Conservation (phyloP, 2,329 filamentous ascomycete genomes). For the Aspergillus versicolor region DNA sequence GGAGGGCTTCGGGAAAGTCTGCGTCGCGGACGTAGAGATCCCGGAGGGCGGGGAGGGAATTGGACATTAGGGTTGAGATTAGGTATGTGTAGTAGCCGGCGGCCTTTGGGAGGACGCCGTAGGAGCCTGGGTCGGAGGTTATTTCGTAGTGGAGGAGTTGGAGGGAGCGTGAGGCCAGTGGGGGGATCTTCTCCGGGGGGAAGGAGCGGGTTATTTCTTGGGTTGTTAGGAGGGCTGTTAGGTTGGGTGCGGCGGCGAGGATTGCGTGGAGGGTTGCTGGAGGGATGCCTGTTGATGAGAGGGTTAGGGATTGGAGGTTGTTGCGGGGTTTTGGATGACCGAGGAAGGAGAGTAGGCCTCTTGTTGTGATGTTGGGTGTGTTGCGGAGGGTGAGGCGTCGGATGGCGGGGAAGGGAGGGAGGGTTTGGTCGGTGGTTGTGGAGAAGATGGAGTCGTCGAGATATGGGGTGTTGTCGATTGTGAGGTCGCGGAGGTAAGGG, state of each 20-base stretch:
- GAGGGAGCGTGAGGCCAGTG: constrained; percentile 68
- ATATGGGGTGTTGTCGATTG: constrained; percentile 66
- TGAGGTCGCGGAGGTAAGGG: constrained; percentile 68
- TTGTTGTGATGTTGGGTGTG: constrained; percentile 68
- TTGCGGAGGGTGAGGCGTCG: constrained; percentile 72
- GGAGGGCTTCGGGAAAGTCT: constrained; percentile 75
- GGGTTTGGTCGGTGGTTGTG: constrained; percentile 50
- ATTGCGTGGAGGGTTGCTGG: constrained; percentile 44
- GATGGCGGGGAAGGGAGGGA: constrained; percentile 73
- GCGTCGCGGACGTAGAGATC: constrained; percentile 84
- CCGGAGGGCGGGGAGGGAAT: constrained; percentile 69
- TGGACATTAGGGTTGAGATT: constrained; percentile 74
- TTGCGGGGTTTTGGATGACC: constrained; percentile 59
- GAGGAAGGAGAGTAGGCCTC: constrained; percentile 70
- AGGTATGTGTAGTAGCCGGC: constrained; percentile 80
- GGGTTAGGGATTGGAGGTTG: constrained; percentile 65
- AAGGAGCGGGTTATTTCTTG: constrained; percentile 59
- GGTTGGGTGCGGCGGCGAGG: constrained; percentile 40
- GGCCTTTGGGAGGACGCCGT: constrained; percentile 51
- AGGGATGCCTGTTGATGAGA: constrained; percentile 69
- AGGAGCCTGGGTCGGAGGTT: constrained; percentile 57
- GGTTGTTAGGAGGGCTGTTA: constrained; percentile 53
- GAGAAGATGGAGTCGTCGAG: constrained; percentile 77
- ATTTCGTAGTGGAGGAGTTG: constrained; percentile 80
- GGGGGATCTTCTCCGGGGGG: constrained; percentile 57